Conservation (phyloP, 2,329 filamentous ascomycete genomes). For the Zasmidium cellare region DNA sequence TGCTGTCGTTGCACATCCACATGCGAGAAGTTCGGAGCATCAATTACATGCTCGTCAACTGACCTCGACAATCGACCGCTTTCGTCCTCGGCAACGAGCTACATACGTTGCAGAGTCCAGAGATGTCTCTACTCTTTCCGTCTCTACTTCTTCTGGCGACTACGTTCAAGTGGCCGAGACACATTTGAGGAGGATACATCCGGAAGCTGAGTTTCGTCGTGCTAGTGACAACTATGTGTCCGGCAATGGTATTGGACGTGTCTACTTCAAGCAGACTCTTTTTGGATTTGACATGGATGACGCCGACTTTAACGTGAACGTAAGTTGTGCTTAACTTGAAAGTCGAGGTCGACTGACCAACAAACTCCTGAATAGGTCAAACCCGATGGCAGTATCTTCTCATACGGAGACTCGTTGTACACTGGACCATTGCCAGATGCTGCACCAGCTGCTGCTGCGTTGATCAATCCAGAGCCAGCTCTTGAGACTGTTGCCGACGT, state of each 20-base stretch:
- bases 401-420: constrained; percentile 55
- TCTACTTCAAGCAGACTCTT: constrained; percentile 60
- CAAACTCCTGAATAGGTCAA: constrained; percentile 42
- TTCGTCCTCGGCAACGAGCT: constrained; percentile 17
- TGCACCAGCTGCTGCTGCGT: constrained; percentile 40
- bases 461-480: constrained; percentile 46
- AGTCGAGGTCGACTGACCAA: neutral
- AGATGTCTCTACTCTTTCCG: constrained; percentile 4
- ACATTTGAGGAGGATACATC: constrained; percentile 36
- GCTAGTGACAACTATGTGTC: constrained; percentile 56
- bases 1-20: constrained; percentile 9
- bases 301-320: constrained; percentile 62
- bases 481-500: constrained; percentile 42
- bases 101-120: constrained; percentile 15
- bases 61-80: constrained; percentile 7
- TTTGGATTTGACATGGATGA: constrained; percentile 63
- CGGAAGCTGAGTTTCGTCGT: constrained; percentile 50
- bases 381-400: constrained; percentile 57
- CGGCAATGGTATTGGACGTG: constrained; percentile 57
- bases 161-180: constrained; percentile 35
- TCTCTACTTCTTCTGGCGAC: constrained; percentile 16
- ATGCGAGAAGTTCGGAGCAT: constrained; percentile 2
- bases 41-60: constrained; percentile 10
- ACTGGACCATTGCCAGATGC: constrained; percentile 46
- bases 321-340: constrained; percentile 36